phyloP scores from a whole-genome alignment of 345 rosid genomes.

The Brassica juncea region DNA sequence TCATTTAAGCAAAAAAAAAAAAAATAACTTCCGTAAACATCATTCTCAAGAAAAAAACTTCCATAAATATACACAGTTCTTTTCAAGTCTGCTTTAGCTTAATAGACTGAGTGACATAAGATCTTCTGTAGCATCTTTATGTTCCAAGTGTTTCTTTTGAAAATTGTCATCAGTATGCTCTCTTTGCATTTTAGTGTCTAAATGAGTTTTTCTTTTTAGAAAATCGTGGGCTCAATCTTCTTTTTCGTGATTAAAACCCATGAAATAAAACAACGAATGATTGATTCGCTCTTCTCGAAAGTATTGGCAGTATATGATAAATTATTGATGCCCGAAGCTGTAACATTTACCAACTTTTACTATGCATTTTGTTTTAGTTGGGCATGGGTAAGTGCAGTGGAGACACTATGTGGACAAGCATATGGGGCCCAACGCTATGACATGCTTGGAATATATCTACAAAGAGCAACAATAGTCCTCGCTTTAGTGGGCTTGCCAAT shows the following conservation, averaged over 20 bases:
- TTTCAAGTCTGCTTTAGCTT: no score
- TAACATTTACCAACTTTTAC: neutral
- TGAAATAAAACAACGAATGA: neutral
- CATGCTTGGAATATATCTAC: neutral
- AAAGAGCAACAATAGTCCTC: conserved; percentile 50
- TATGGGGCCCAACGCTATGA: neutral
- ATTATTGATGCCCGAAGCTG: neutral
- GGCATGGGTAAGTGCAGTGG: conserved; percentile 53
- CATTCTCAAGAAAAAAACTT: no score
- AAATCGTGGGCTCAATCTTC: neutral
- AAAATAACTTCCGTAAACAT: no score
- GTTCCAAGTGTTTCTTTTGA: neutral
- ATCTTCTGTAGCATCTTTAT: neutral
- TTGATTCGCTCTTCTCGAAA: neutral
- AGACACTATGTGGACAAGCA: neutral
- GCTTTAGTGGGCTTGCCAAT: conserved; percentile 57
- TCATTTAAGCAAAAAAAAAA: no score
- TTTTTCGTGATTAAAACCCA: neutral
- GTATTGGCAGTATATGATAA: neutral
- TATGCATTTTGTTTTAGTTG: conserved; percentile 40
- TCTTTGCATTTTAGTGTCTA: neutral
- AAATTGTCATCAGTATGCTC: neutral
- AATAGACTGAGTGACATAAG: neutral
- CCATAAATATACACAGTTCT: no score
- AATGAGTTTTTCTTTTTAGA: no score